Evolutionary conservation across 495 filamentous ascomycete species (phyloP).

Genomic region (Penicillium cataractarum): DNA sequence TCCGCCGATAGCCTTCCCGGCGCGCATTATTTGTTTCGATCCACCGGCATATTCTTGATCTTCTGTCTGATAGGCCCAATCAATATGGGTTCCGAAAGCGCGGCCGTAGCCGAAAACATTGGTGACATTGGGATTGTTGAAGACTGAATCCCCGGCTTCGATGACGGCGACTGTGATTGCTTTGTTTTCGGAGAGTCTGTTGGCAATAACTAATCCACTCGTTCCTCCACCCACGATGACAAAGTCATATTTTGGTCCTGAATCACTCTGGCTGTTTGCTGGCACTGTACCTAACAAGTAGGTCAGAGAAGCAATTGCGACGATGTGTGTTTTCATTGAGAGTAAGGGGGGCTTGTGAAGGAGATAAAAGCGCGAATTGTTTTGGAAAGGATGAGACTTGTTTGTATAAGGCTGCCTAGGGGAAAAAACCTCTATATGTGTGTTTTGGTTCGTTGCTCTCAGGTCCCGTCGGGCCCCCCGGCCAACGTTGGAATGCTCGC

Average conservation of each 20-base stretch:
- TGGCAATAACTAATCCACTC: constrained; percentile 54
- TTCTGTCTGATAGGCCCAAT: constrained; percentile 55
- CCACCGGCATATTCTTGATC: constrained; percentile 43
- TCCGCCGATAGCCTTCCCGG: constrained; percentile 56
- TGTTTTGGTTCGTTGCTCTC: background rate
- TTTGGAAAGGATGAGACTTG: too few relatives aligned
- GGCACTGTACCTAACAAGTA: constrained; percentile 16
- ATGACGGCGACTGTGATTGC: constrained; percentile 52
- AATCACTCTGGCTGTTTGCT: constrained; percentile 12
- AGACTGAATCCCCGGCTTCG: constrained; percentile 54
- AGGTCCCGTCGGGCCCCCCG: background rate
- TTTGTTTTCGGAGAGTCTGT: constrained; percentile 51
- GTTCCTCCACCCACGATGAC: constrained; percentile 57
- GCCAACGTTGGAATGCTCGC: constrained; percentile 8
- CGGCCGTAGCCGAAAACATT: constrained; percentile 39
- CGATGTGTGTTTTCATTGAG: constrained; percentile 11
- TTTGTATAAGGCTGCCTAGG: too few relatives aligned
- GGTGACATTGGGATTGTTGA: constrained; percentile 56
- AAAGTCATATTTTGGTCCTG: constrained; percentile 37
- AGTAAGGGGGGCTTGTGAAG: background rate
- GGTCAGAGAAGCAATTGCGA: constrained; percentile 6
- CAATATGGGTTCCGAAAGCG: constrained; percentile 46
- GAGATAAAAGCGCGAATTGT: too few relatives aligned
- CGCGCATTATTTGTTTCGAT: constrained; percentile 42
- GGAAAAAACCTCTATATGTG: background rate